Evolutionary conservation across 345 rosid genomes (phyloP).

Genomic region (Salix suchowensis): DNA sequence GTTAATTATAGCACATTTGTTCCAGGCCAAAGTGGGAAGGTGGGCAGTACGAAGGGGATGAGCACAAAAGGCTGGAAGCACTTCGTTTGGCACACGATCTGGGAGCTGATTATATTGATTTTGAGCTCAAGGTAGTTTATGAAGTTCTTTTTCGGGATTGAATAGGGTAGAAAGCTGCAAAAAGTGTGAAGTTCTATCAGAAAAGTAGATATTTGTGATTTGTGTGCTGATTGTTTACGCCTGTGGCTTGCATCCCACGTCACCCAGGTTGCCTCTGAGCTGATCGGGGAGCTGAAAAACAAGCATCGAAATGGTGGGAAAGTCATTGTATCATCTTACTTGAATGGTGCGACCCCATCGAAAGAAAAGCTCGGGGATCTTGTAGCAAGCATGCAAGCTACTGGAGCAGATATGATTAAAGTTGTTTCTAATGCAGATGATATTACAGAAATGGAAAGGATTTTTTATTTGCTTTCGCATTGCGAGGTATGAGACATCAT

Average conservation of each 20-base stretch:
- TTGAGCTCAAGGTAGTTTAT: slow-evolving; percentile 48
- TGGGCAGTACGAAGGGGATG: slow-evolving; percentile 50
- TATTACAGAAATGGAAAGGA: slow-evolving; percentile 45
- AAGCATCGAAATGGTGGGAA: slow-evolving; percentile 21
- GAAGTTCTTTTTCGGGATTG: neutral
- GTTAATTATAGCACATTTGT: neutral
- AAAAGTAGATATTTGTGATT: neutral
- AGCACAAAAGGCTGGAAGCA: slow-evolving; percentile 31
- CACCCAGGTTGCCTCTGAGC: slow-evolving; percentile 42
- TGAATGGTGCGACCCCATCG: slow-evolving; percentile 35
- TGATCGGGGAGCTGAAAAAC: slow-evolving; percentile 23
- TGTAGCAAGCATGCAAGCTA: slow-evolving; percentile 33
- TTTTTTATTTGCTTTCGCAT: slow-evolving; percentile 37
- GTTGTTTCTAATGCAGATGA: slow-evolving; percentile 35
- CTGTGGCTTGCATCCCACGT: slow-evolving; percentile 9
- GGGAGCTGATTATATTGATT: slow-evolving; percentile 56
- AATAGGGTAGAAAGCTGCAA: neutral
- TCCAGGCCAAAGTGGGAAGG: slow-evolving; percentile 52
- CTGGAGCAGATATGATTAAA: slow-evolving; percentile 46
- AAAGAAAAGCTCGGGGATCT: slow-evolving; percentile 37
- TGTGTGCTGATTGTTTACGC: neutral
- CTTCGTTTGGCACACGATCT: slow-evolving; percentile 40
- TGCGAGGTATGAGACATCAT: slow-evolving; percentile 29
- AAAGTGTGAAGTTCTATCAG: neutral
- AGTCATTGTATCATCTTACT: slow-evolving; percentile 42